phyloP scores from a whole-genome alignment of 306 rosid species.

The Mucuna pruriens region DNA sequence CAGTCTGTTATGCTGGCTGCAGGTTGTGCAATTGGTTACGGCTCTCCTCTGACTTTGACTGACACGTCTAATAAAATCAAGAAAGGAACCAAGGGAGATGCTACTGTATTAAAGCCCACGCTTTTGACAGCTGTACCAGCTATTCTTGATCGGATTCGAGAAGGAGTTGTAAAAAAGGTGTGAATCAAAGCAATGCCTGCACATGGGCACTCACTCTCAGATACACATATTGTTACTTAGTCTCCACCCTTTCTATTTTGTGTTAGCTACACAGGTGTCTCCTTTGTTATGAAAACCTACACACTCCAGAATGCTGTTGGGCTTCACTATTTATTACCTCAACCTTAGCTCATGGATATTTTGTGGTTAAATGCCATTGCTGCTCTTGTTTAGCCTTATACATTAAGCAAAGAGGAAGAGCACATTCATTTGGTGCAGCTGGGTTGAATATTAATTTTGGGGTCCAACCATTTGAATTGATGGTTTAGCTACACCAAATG shows the following conservation, averaged over 20 bases:
- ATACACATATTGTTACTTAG: neutral
- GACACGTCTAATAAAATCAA: slow-evolving; percentile 82
- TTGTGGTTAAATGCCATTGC: neutral
- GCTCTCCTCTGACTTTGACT: slow-evolving; percentile 78
- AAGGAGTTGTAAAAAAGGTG: slow-evolving; percentile 87
- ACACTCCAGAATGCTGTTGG: neutral
- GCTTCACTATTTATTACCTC: neutral
- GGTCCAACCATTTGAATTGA: slow-evolving; percentile 1
- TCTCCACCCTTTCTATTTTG: neutral
- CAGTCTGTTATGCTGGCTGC: slow-evolving; percentile 87
- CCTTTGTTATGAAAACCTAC: neutral
- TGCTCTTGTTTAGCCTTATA: neutral
- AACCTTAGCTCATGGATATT: neutral
- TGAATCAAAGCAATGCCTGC: neutral
- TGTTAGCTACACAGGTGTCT: neutral
- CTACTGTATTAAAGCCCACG: slow-evolving; percentile 73
- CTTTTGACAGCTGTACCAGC: slow-evolving; percentile 90
- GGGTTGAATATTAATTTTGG: neutral
- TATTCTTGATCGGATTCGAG: slow-evolving; percentile 86
- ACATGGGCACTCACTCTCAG: neutral
- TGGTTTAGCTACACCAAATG: neutral
- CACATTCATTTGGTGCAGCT: neutral
- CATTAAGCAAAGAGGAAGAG: neutral
- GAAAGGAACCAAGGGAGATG: slow-evolving; percentile 96
- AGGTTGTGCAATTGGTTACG: slow-evolving; percentile 77